A percentile compares a stretch with the other conserved stretches of the same genome.
Conservation (phyloP, 2,329 filamentous ascomycete genomes). For the Parastagonospora nodorum region DNA sequence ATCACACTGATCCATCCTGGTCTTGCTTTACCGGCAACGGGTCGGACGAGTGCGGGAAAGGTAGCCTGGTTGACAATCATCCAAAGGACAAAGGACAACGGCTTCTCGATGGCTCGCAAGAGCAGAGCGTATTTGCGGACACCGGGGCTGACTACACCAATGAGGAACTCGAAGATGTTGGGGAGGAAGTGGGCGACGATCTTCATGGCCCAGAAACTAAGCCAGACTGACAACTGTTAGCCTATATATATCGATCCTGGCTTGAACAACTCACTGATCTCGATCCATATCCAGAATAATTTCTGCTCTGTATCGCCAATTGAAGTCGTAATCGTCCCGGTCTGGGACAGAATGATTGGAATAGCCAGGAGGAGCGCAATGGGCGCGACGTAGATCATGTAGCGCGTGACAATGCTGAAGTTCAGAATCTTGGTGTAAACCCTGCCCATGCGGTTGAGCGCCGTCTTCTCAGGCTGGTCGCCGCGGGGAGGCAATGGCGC, state of each 20-base stretch:
- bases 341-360: constrained; percentile 67
- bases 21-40: constrained; percentile 11
- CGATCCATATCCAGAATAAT: constrained; percentile 69
- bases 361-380: constrained; percentile 63
- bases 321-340: constrained; percentile 40
- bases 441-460: constrained; percentile 62
- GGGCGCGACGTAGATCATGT: constrained; percentile 66
- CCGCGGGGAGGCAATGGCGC: constrained; percentile 35
- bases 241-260: background rate
- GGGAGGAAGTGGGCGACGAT: constrained; percentile 64
- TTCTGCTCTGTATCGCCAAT: constrained; percentile 62
- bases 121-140: constrained; percentile 68
- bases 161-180: constrained; percentile 63
- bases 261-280: constrained; percentile 53
- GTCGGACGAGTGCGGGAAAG: constrained; percentile 53
- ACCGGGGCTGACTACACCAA: constrained; percentile 67
- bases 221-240: constrained; percentile 55
- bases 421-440: constrained; percentile 66
- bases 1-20: constrained; percentile 60
- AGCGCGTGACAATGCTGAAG: constrained; percentile 67
- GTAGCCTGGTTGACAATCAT: constrained; percentile 63
- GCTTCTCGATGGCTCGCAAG: constrained; percentile 63
- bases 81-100: constrained; percentile 66
- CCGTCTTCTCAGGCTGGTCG: constrained; percentile 58
- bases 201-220: constrained; percentile 67